Base-by-base conservation (phyloP, 1,284 basidiomycete genomes). In the Cystobasidium sp. region DNA sequence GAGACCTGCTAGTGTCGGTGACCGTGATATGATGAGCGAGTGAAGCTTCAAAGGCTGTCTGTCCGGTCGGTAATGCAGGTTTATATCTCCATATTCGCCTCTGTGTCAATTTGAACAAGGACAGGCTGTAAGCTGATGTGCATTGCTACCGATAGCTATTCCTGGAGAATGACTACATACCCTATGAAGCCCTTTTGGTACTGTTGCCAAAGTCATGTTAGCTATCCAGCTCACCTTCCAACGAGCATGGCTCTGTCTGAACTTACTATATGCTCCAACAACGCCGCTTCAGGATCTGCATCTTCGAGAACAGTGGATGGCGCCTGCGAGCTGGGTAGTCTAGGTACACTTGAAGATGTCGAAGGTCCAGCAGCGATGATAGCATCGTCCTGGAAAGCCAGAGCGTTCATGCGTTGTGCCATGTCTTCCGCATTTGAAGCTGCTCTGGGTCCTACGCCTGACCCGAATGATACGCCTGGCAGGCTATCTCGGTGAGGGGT, bases 151-250 rank as follows among this genome's bases (percentile, higher is more conserved):
- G 10, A 43, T 5, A 16, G n/a, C 20, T n/a, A 47, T 16, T 18
- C 7, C 6, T 16, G n/a, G 6, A 9, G 18, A 6, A 31, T 51
- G 43, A 41, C 31, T 31, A 63, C 70, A 18, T 20, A 73, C 70
- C 62, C 62, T 41, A 73, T 73, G 52, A 73, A 73, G 14, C 70
- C 70, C 59, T 63, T 65, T 58, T 65, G 61, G 43, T 73, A 73
- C 70, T 73, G 41, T 44, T 58, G 7, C 10, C 20, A 39, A 20
- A 12, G 9, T 5, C 14, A 53, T 24, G 6, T 18, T 20, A 18
- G 52, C 24, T 24, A 6, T 3, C 43, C 46, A 22, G 8, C 39
- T 59, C 55, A 59, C 41, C 43, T 20, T 10, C 8, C 46, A 22
- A 24, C 43, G 24, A 39, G 20, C 43, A 56, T 41, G 31, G 46